These are phyloP conservation scores for Setaria italica DNA, from an alignment of 202 grass and related monocot genomes.

Conservation along the genomic window DNA sequence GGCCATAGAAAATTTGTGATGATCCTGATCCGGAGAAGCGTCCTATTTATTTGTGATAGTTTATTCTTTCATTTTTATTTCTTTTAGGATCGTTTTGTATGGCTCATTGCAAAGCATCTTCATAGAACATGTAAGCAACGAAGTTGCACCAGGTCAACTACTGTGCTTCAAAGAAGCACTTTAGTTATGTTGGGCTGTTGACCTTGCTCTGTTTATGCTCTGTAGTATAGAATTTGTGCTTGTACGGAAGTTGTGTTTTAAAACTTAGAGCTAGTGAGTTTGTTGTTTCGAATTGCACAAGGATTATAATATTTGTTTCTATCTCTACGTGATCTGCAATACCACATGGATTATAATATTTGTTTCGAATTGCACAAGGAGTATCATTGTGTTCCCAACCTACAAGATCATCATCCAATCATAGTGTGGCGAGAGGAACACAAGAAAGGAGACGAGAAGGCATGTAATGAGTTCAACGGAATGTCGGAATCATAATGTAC, in stretches of 20 bases:
- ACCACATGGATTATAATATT: not conserved
- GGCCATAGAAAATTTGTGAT: not conserved
- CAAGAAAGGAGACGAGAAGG: no score
- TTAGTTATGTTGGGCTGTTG: not conserved
- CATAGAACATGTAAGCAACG: slow-evolving; percentile 32
- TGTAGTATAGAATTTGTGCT: not conserved
- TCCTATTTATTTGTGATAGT: not conserved
- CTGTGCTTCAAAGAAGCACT: not conserved
- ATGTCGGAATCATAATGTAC: no score
- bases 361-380: not conserved
- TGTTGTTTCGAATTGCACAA: not conserved
- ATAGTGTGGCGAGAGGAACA: no score
- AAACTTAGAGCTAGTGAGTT: not conserved
- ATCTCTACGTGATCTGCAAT: not conserved
- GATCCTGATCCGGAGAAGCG: not conserved
- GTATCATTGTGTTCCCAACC: not conserved
- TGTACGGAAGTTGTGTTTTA: not conserved
- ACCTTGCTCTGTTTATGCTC: not conserved
- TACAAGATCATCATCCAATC: no score
- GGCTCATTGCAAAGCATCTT: not conserved
- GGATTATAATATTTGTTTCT: not conserved
- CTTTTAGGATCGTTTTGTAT: not conserved
- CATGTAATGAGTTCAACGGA: no score
- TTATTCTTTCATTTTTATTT: no score
- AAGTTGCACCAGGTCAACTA: slow-evolving; percentile 5